A percentile compares a stretch with the other conserved stretches of the same genome.
Evolutionary conservation across 139 green algal genomes (phyloP).

Genomic region (Yamagishiella unicocca): DNA sequence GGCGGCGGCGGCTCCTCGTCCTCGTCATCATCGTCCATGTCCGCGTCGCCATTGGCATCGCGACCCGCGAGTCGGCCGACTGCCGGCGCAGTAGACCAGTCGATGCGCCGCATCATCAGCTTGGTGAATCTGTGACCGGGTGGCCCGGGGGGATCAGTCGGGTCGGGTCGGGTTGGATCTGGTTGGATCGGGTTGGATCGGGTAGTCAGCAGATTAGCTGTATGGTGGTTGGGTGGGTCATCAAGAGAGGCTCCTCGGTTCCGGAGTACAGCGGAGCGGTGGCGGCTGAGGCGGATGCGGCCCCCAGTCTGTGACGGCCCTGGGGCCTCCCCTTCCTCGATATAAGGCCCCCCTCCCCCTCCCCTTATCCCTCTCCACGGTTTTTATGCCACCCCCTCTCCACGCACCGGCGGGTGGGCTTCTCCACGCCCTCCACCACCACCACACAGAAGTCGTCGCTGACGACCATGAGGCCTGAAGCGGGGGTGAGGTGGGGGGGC

Average conservation of each 20-base stretch:
- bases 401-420: conserved; percentile 52
- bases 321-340: too few relatives aligned
- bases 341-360: background rate
- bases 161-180: too few relatives aligned
- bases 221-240: too few relatives aligned
- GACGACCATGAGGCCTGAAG: conserved; percentile 53
- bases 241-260: too few relatives aligned
- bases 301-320: too few relatives aligned
- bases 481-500: background rate
- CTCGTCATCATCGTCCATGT: conserved; percentile 64
- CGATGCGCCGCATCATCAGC: conserved; percentile 95
- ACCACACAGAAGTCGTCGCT: conserved; percentile 76
- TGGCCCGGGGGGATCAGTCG: too few relatives aligned
- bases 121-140: conserved; percentile 67
- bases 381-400: background rate
- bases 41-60: conserved; percentile 10
- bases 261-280: too few relatives aligned
- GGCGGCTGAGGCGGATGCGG: too few relatives aligned
- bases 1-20: conserved; percentile 56
- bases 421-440: conserved; percentile 87
- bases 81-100: conserved; percentile 78
- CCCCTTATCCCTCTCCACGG: background rate
- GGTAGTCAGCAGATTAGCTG: too few relatives aligned
- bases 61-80: background rate
- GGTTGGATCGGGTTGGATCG: too few relatives aligned